Evolutionary conservation across 1,284 basidiomycete species (phyloP).

Genomic region (Xerocomus nothofagi): DNA sequence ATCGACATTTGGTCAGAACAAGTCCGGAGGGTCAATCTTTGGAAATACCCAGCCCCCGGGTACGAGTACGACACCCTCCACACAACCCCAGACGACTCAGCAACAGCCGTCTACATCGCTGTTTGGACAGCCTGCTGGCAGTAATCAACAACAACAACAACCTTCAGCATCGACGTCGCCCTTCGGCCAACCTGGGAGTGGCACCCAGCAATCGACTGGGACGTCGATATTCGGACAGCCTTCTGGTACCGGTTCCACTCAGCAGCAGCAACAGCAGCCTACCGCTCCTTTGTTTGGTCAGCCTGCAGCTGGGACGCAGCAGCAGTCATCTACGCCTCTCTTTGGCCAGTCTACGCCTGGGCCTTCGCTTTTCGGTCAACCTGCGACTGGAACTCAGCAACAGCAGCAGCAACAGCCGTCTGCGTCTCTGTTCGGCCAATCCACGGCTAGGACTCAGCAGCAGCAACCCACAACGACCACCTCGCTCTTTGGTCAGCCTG

Average conservation of each 20-base stretch:
- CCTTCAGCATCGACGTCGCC: constrained; percentile 5
- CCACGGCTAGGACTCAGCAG: constrained; percentile 7
- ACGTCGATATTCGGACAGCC: constrained; percentile 27
- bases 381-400: constrained; percentile 14
- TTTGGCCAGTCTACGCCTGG: constrained; percentile 23
- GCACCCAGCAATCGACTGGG: constrained; percentile 33
- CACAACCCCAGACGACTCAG: constrained; percentile 29
- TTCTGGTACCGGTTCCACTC: constrained; percentile 11
- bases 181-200: constrained; percentile 19
- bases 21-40: constrained; percentile 34
- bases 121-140: constrained; percentile 36
- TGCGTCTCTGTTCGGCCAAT: constrained; percentile 27
- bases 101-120: constrained; percentile 33
- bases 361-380: constrained; percentile 26
- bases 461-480: constrained; percentile 15
- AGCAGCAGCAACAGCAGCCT: constrained; percentile 16
- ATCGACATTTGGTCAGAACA: constrained; percentile 38
- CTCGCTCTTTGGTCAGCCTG: constrained; percentile 37
- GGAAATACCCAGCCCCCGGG: constrained; percentile 29
- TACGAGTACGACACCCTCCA: constrained; percentile 27
- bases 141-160: constrained; percentile 20
- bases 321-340: constrained; percentile 13
- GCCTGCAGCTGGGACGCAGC: constrained; percentile 12
- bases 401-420: constrained; percentile 14
- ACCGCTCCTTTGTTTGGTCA: constrained; percentile 25